These are phyloP conservation scores for Astraeus odoratus DNA, from an alignment of 768 basidiomycete genomes.

Conservation along the genomic window DNA sequence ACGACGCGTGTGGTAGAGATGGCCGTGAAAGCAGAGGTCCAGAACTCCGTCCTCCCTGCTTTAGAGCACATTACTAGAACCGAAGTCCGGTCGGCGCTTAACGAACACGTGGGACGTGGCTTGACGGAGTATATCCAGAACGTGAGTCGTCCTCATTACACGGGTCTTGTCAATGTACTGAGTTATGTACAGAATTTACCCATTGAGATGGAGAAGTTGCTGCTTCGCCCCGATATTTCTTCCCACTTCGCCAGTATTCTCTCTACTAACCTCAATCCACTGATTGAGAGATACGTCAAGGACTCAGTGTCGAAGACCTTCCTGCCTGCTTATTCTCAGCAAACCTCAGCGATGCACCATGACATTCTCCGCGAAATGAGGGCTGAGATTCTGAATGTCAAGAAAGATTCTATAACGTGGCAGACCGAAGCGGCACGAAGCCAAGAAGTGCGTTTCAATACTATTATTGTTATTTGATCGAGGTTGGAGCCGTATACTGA, in stretches of 20 bases:
- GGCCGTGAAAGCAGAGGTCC: constrained; percentile 82
- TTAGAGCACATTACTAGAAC: constrained; percentile 76
- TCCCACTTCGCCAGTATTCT: constrained; percentile 71
- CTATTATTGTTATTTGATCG: neutral
- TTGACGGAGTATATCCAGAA: constrained; percentile 67
- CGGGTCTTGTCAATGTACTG: neutral
- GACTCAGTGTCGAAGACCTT: constrained; percentile 68
- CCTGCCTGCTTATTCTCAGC: constrained; percentile 69
- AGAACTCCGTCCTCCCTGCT: constrained; percentile 75
- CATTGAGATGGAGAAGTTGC: constrained; percentile 68
- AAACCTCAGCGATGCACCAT: constrained; percentile 72
- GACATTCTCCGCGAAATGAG: constrained; percentile 71
- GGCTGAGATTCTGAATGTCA: constrained; percentile 66
- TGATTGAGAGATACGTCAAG: constrained; percentile 78
- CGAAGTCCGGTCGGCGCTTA: constrained; percentile 73
- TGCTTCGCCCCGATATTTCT: constrained; percentile 70
- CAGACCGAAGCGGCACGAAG: constrained; percentile 70
- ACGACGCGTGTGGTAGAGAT: constrained; percentile 85
- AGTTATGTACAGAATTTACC: constrained; percentile 54
- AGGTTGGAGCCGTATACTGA: constrained; percentile 8
- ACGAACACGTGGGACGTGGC: constrained; percentile 70
- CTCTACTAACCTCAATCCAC: constrained; percentile 62
- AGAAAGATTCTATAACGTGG: constrained; percentile 76
- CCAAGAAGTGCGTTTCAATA: constrained; percentile 56
- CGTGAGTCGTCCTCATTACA: constrained; percentile 32